A percentile compares a stretch with the other conserved stretches of the same genome.
Conservation (phyloP, 1,284 basidiomycete species). For the Cryptococcus hybrid region DNA sequence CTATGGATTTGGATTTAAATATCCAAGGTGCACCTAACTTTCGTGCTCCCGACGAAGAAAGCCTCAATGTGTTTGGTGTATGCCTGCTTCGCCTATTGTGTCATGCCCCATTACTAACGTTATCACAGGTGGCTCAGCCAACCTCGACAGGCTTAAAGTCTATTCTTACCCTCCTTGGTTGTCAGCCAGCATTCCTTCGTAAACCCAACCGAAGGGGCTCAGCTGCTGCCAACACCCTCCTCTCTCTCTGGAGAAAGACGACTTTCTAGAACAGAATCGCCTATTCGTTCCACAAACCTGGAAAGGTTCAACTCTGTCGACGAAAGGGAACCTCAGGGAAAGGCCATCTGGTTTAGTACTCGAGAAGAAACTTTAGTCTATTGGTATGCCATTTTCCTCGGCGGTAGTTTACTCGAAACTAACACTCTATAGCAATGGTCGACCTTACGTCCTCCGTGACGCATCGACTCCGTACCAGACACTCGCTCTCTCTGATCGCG, state of each 20-base stretch:
- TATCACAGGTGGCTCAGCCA: constrained; percentile 70
- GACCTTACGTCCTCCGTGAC: constrained; percentile 95
- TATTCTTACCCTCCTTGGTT: constrained; percentile 82
- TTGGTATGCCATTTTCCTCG: constrained; percentile 19
- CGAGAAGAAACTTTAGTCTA: constrained; percentile 52
- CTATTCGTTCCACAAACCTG: neutral
- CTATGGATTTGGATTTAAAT: constrained; percentile 85
- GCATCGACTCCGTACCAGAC: constrained; percentile 78
- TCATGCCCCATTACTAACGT: neutral
- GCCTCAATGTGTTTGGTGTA: constrained; percentile 82
- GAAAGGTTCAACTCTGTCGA: neutral
- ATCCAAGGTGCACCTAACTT: constrained; percentile 94
- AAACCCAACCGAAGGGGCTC: constrained; percentile 2
- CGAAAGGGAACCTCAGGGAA: constrained; percentile 21
- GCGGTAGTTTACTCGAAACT: neutral
- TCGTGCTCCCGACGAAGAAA: constrained; percentile 69
- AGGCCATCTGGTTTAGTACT: constrained; percentile 56
- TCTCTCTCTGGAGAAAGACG: constrained; percentile 18
- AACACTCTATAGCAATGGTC: constrained; percentile 65
- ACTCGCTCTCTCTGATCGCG: constrained; percentile 81
- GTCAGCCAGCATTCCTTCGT: constrained; percentile 58
- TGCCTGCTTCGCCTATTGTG: neutral
- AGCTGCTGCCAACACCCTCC: neutral
- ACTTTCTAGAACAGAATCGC: constrained; percentile 14
- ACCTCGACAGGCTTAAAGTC: constrained; percentile 89